Evolutionary conservation across 495 filamentous ascomycete species (phyloP).

Genomic region (Lasiosphaeriaceae sp.): DNA sequence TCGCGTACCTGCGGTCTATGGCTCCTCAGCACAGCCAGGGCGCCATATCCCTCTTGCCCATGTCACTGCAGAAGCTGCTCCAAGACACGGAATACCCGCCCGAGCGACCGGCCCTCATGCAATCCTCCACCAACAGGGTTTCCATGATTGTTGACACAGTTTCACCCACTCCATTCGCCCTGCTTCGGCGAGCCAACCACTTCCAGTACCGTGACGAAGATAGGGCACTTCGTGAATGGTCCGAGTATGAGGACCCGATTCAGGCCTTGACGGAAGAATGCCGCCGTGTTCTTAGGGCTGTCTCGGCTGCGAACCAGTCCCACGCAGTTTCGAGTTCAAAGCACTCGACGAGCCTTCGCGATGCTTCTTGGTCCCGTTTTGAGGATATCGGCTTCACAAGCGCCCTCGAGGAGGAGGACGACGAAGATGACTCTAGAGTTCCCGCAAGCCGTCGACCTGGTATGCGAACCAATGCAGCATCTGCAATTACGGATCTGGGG

Average conservation of each 20-base stretch:
- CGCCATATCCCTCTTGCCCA: constrained; percentile 78
- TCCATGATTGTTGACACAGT: constrained; percentile 96
- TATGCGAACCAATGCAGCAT: constrained; percentile 59
- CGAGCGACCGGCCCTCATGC: constrained; percentile 69
- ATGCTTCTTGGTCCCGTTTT: constrained; percentile 94
- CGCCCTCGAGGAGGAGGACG: constrained; percentile 64
- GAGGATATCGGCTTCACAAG: constrained; percentile 91
- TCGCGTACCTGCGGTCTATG: constrained; percentile 89
- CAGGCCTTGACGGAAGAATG: constrained; percentile 90
- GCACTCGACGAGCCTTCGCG: constrained; percentile 64
- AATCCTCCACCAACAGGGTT: constrained; percentile 78
- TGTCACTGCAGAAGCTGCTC: constrained; percentile 83
- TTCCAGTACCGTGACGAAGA: constrained; percentile 94
- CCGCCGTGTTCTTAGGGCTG: constrained; percentile 79
- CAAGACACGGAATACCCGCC: constrained; percentile 95
- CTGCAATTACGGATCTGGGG: constrained; percentile 57
- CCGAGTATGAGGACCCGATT: constrained; percentile 85
- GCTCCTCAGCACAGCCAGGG: constrained; percentile 71
- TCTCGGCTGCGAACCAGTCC: constrained; percentile 85
- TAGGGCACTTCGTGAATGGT: constrained; percentile 72
- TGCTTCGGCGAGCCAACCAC: constrained; percentile 86
- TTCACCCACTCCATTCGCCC: constrained; percentile 88
- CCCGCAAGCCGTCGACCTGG: constrained; percentile 33
- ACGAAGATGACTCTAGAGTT: constrained; percentile 53
- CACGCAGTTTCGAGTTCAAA: constrained; percentile 59